Base-by-base conservation (phyloP, 164 flowering plant genomes). In the Brasenia schreberi region DNA sequence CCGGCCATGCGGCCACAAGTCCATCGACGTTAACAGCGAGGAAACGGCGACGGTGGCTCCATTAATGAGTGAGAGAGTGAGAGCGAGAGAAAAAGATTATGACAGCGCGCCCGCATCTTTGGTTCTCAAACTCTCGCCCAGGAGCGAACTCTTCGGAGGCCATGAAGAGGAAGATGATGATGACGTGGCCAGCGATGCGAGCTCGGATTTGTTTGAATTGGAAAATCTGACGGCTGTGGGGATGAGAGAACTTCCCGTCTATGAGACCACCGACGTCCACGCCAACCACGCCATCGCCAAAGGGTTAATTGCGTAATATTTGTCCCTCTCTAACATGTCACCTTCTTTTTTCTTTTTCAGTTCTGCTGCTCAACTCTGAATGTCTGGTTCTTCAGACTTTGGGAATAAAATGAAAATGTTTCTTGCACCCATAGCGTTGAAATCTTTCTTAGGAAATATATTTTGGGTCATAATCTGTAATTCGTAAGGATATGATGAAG, bases 131-230 rank as follows among this genome's bases (percentile, higher is more conserved):
- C 56, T 49, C 4, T 14, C 56, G 56, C 56, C 56, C 12, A 6
- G 10, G 12, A 49, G 56, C 10, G 16, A 49, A 49, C 16, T 3
- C 10, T 9, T 9, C 56, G 56, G 16, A 9, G 12, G 16, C 56
- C 56, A 33, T 7, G 74, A 59, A 0, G 77, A 62, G 1, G 83
- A 75, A 0, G 81, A 79, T 0, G 88, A 82, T 0, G 85, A 83
- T 0, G 91, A 83, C 6, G 4, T 33, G 39, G 90, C 71, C n/a
- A 91, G 97, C 59, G 88, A 65, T 71, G 76, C 96, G 7, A 94
- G 99, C 69, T 94, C 99, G 0, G 99, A 94, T 84, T 76, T 94
- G 7, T 94, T 94, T 71, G 99, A 94, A 64, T 78, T 94, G 27
- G 96, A 91, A 64, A 82, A 87, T 74, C 78, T 94, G 5, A 74